Base-by-base conservation (phyloP, 352 stramenopile genomes). In the Pythium dissimile region DNA sequence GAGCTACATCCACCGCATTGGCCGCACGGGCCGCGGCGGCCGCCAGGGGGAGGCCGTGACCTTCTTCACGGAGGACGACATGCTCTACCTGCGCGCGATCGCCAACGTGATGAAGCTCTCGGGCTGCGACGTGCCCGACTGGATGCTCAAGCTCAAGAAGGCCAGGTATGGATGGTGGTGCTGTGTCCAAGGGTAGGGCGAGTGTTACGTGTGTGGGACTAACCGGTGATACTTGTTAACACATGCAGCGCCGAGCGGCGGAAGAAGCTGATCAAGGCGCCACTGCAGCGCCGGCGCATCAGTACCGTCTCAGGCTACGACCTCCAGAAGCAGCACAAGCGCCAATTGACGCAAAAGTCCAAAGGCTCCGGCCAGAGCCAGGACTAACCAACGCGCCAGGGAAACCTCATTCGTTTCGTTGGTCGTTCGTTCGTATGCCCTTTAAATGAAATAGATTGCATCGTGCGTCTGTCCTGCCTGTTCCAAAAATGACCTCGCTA, bases 71-170 rank as follows among this genome's bases (percentile, higher is more conserved):
- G 96, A 99, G 64, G 84, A 93, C 52, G 92, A 97, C 68, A 97
- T 97, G 87, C 76, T 84, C 28, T 92, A 97, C 54, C 66, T 99
- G 39, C 89, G 97, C 11, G 90, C 92, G 16, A 98, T 99, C 61
- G 97, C 97, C 18, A 99, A 99, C 62, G 92, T 99, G 37, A 99
- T 99, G 92, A 97, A 97, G 63, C 77, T 98, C n/a, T 98, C 86
- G 45, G 97, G 97, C 28, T 98, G 95, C 63, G 89, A 98, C 18
- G 96, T 99, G 13, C 95, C 96, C 13, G 88, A 98, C 31, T 99
- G 97, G 97, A 99, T 99, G 96, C 80, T 99, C 32, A 86, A 87
- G 61, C 74, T 99, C 35, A 98, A 98, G 69, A 97, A 94, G 59
- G 74, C 84, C 47, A 94, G 78, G 82, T 92, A 39, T 13, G 51